Percentiles rank a stretch among this genome's conserved stretches.
Conservation (phyloP, 805 yeast species). For the Lipomyces sp. region DNA sequence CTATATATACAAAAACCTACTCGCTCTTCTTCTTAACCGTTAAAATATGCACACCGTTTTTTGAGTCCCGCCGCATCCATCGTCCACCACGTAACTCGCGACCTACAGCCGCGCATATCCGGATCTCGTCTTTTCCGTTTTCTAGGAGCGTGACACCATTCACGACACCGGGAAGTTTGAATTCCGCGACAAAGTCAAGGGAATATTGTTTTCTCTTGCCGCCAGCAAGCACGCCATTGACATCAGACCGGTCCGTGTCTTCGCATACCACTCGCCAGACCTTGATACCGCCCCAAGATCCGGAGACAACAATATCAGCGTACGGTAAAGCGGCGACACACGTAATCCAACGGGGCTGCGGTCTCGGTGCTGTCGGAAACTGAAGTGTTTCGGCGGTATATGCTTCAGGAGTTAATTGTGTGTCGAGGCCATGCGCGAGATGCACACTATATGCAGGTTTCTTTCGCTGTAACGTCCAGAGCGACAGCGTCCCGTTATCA, state of each 20-base stretch:
- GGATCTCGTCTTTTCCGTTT: conserved; percentile 16
- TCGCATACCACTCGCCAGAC: conserved; percentile 59
- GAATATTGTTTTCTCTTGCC: conserved; percentile 21
- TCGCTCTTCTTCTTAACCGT: conserved; percentile 8
- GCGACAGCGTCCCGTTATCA: conserved; percentile 86
- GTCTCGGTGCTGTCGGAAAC: conserved; percentile 53
- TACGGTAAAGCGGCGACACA: conserved; percentile 81
- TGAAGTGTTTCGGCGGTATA: conserved; percentile 56
- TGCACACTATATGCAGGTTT: conserved; percentile 76
- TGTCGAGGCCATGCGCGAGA: conserved; percentile 75
- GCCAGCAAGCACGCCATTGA: conserved; percentile 12
- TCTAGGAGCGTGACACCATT: conserved; percentile 32
- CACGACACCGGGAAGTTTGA: conserved; percentile 27
- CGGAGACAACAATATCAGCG: conserved; percentile 80
- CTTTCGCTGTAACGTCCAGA: conserved; percentile 91
- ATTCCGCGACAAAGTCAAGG: conserved; percentile 22
- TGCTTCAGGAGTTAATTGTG: conserved; percentile 53
- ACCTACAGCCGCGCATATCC: conserved; percentile 30
- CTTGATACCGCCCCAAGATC: conserved; percentile 85
- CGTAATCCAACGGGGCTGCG: conserved; percentile 86
- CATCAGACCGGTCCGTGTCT: conserved; percentile 21
- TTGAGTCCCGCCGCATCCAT: conserved; percentile 21
- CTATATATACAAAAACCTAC: background rate
- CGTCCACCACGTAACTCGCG: conserved; percentile 29
- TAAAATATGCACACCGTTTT: conserved; percentile 29